Percentiles rank a stretch among this genome's conserved stretches.
Conservation (phyloP, 768 basidiomycete species). For the Candolleomyces efflorescens region DNA sequence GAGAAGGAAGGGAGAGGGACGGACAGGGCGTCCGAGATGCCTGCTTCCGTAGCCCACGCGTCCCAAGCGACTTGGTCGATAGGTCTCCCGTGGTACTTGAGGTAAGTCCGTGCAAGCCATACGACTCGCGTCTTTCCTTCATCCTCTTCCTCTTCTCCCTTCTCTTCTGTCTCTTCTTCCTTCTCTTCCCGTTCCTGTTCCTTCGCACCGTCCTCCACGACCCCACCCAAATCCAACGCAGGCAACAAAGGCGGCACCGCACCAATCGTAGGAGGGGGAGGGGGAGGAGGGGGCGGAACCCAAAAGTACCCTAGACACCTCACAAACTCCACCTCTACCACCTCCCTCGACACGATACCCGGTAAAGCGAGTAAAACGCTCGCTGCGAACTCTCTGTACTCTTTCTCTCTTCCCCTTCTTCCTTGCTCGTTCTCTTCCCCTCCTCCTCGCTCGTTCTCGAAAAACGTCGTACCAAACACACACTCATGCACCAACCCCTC, state of each 20-base stretch:
- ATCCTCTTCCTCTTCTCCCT: constrained; percentile 24
- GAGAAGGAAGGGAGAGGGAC: constrained; percentile 52
- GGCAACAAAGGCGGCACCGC: constrained; percentile 40
- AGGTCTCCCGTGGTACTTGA: constrained; percentile 52
- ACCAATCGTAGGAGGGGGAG: no score
- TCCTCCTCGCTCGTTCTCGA: constrained; percentile 15
- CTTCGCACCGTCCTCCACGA: constrained; percentile 33
- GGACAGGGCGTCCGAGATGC: constrained; percentile 29
- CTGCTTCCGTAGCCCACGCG: constrained; percentile 45
- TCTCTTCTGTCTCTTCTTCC: no score
- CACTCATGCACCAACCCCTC: constrained; percentile 82
- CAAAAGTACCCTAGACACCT: no score
- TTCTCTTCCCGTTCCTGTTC: no score
- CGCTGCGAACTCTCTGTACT: constrained; percentile 46
- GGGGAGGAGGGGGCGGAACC: no score
- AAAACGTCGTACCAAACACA: constrained; percentile 72
- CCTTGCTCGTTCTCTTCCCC: constrained; percentile 38
- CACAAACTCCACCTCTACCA: constrained; percentile 65
- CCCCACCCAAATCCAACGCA: constrained; percentile 55
- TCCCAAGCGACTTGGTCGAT: constrained; percentile 53
- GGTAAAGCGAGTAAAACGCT: constrained; percentile 62
- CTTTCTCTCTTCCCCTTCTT: constrained; percentile 50
- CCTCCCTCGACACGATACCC: constrained; percentile 42
- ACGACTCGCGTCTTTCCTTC: constrained; percentile 38
- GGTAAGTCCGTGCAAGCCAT: constrained; percentile 67